These are phyloP conservation scores for Arctostaphylos glauca DNA, from an alignment of 148 eudicot species.

Conservation along the genomic window DNA sequence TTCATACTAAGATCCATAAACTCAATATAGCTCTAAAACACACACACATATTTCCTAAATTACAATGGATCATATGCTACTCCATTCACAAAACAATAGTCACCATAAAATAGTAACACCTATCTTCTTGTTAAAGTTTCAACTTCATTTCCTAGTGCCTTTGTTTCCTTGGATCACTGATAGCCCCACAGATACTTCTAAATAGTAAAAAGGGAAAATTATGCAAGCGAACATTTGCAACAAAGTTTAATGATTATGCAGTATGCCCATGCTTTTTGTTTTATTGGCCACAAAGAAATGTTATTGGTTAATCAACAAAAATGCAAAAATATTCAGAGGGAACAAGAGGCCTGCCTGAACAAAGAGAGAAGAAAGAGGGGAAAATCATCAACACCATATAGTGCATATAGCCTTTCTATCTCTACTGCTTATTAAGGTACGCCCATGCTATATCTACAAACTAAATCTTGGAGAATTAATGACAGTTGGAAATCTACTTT, in stretches of 20 bases:
- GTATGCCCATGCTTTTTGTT: neutral
- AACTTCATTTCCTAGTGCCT: neutral
- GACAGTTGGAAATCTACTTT: neutral
- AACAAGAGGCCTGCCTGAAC: neutral
- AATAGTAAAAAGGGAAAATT: neutral
- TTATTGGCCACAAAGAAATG: neutral
- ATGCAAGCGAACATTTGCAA: neutral
- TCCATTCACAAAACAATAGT: neutral
- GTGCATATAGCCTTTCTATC: neutral
- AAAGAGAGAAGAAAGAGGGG: neutral
- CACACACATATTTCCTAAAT: neutral
- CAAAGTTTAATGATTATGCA: neutral
- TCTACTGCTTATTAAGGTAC: neutral
- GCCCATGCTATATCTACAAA: neutral
- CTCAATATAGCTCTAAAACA: neutral
- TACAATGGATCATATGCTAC: neutral
- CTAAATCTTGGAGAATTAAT: neutral
- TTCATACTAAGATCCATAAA: neutral
- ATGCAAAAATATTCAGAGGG: neutral
- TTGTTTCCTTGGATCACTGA: neutral
- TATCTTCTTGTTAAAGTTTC: neutral
- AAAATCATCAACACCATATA: neutral
- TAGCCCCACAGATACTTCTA: neutral
- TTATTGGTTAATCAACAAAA: no score
- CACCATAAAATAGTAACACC: neutral